Evolutionary conservation across 148 eudicot species (phyloP), one percentile per base, ranked within the genome.

Genomic region (Vaccinium macrocarpon): DNA sequence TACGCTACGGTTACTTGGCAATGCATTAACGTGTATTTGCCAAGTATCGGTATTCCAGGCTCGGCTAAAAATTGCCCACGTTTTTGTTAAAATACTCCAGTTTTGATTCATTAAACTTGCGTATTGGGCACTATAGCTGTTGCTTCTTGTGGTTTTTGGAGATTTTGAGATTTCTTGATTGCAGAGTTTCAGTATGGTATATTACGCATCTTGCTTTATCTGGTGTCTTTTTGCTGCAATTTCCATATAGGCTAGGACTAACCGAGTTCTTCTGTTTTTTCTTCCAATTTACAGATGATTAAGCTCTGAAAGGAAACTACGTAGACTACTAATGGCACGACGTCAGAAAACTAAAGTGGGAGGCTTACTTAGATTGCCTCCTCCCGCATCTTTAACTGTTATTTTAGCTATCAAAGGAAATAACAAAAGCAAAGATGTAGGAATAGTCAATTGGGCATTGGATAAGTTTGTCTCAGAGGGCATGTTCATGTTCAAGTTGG

Each of bases 371-470:
- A 75, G 49, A 62, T 29, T 88, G 73, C 83, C 84, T 38, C 56
- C 68, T 15, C 82, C 88, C n/a, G 35, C 80, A 59, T 68, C 85
- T 81, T 86, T 87, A 78, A 86, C 85, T 18, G 86, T 90, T 81
- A 93, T 90, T 14, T 61, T 96, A 42, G 99, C 98, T 82, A 88
- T 96, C 57, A 93, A 88, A 84, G 97, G 95, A 46, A 90, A 90
- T 23, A 88, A 84, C 75, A 93, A 91, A 74, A 90, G 94, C 89
- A 93, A 86, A 81, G 82, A 90, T 80, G 87, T 95, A 4, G 46
- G 46, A 42, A 4, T 42, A 18, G 86, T 93, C 11, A 87, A 80
- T 79, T 96, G 99, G 99, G 96, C 97, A 52, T 70, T 93, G 68
- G 95, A 93, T 9, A 95, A 91, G 81, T 95, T 92, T 85, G 84